Evolutionary conservation across 2,329 filamentous ascomycete species (phyloP).

Genomic region (Scytalidium lignicola): DNA sequence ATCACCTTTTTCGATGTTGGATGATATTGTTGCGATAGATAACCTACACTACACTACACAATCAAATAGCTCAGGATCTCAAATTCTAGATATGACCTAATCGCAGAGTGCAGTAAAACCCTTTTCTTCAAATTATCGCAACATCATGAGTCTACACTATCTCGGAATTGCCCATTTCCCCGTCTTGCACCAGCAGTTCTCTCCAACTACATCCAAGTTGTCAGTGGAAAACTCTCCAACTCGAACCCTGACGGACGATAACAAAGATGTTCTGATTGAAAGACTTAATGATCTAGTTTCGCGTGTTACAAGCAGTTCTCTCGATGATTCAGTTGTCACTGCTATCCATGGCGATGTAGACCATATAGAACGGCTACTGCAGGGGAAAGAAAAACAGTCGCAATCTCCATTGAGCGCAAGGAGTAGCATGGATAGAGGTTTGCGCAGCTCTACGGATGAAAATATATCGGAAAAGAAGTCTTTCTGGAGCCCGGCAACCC

Average conservation of each 20-base stretch:
- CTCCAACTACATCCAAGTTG: slow-evolving; percentile 10
- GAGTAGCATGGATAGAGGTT: background rate
- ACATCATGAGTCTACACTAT: slow-evolving; percentile 23
- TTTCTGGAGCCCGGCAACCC: slow-evolving; percentile 21
- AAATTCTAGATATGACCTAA: background rate
- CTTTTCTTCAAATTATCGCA: background rate
- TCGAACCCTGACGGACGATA: slow-evolving; percentile 21
- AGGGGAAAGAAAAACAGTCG: slow-evolving; percentile 8
- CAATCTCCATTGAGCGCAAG: background rate
- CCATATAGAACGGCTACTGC: slow-evolving; percentile 29
- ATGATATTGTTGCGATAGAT: background rate
- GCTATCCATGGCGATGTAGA: slow-evolving; percentile 32
- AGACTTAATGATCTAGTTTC: slow-evolving; percentile 29
- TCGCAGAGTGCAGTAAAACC: background rate
- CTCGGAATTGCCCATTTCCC: slow-evolving; percentile 21
- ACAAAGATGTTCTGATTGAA: slow-evolving; percentile 27
- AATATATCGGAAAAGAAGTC: slow-evolving; percentile 10
- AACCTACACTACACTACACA: background rate
- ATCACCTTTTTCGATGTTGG: background rate
- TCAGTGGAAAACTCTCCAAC: slow-evolving; percentile 3
- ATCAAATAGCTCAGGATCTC: background rate
- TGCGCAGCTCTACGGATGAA: slow-evolving; percentile 3
- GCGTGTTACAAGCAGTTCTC: slow-evolving; percentile 21
- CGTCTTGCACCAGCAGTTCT: slow-evolving; percentile 21
- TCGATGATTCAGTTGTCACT: slow-evolving; percentile 24